Percentiles rank a stretch among this genome's conserved stretches.
These are phyloP conservation scores for Cyanidium caldarium DNA, from an alignment of 23 red algal species.

Conservation along the genomic window DNA sequence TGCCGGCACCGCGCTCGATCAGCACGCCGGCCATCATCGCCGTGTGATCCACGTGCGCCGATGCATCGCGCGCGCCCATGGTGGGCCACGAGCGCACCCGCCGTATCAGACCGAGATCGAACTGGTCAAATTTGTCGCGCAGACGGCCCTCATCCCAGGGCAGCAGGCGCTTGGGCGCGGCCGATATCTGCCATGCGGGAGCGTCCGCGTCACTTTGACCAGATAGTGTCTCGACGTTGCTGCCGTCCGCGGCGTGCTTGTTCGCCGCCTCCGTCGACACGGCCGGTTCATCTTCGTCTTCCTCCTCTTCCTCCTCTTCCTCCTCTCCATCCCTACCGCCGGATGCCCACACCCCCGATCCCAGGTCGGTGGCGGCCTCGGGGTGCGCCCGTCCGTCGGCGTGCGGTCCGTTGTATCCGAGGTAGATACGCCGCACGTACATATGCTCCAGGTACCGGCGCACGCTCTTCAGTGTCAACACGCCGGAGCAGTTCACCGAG, in stretches of 20 bases:
- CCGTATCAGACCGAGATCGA: not conserved
- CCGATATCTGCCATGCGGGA: not conserved
- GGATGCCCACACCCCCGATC: not conserved
- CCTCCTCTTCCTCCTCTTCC: not conserved
- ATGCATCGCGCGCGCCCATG: constrained; percentile 1
- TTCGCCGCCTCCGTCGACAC: not conserved
- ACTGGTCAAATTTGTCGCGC: constrained; percentile 4
- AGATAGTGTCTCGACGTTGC: not conserved
- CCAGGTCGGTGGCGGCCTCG: not conserved
- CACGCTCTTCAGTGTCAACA: constrained; percentile 1
- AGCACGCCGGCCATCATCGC: not conserved
- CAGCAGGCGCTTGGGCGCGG: not conserved
- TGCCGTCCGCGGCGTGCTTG: too few relatives aligned
- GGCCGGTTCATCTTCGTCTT: not conserved
- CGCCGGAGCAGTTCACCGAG: not conserved
- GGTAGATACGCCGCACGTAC: not conserved
- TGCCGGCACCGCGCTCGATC: not conserved
- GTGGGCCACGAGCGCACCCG: not conserved
- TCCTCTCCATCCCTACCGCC: not conserved
- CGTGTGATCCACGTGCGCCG: not conserved
- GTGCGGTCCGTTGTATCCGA: not conserved
- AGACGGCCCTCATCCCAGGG: not conserved
- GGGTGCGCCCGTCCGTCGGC: not conserved
- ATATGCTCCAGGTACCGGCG: not conserved
- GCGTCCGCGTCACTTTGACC: not conserved